phyloP scores from a whole-genome alignment of 306 rosid genomes.

The Elaeagnus macrophylla region DNA sequence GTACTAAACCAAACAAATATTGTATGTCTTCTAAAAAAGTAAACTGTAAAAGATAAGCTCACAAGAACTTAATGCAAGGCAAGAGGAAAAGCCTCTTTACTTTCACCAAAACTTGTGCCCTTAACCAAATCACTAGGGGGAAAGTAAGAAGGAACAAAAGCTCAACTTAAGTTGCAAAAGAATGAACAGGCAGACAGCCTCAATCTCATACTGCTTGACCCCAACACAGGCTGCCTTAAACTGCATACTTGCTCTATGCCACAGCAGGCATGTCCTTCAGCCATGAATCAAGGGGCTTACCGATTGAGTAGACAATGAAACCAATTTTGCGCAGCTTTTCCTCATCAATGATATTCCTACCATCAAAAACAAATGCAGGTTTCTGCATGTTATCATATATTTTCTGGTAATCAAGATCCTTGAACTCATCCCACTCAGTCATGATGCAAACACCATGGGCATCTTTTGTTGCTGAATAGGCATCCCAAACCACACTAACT shows the following conservation, averaged over 20 bases:
- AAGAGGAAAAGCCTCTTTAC: no score
- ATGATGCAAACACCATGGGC: constrained; percentile 82
- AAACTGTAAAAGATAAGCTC: no score
- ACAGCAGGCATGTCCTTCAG: constrained; percentile 41
- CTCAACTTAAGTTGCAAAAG: no score
- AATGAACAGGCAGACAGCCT: no score
- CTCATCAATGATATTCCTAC: constrained; percentile 57
- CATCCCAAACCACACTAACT: constrained; percentile 41
- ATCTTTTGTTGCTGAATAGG: constrained; percentile 56
- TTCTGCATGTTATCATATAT: constrained; percentile 57
- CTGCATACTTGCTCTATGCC: constrained; percentile 7
- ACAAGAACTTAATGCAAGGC: no score
- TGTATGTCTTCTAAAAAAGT: no score
- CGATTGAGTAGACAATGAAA: constrained; percentile 65
- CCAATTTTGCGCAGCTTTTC: constrained; percentile 61
- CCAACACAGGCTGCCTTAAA: no score
- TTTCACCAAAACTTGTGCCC: no score
- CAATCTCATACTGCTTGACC: no score
- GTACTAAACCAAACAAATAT: no score
- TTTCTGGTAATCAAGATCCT: constrained; percentile 53
- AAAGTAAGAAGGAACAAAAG: no score
- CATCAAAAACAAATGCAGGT: constrained; percentile 80
- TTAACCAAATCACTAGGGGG: no score
- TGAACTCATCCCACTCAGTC: constrained; percentile 87
- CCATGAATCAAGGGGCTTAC: constrained; percentile 67